These are phyloP conservation scores for Leccinum barrowsii DNA, from an alignment of 768 basidiomycete genomes.

Conservation along the genomic window DNA sequence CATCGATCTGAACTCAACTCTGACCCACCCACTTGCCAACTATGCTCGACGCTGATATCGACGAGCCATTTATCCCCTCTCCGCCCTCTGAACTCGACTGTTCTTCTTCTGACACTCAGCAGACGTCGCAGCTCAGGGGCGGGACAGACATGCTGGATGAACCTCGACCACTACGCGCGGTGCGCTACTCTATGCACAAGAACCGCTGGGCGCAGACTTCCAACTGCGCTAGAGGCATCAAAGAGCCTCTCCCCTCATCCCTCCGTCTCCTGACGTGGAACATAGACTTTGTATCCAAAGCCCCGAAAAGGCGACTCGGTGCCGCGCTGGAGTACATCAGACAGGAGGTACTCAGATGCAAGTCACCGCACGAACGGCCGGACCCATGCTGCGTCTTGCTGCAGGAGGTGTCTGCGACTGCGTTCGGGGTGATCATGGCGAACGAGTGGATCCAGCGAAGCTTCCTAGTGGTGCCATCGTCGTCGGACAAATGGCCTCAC, in stretches of 20 bases:
- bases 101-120: slow-evolving; percentile 29
- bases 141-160: slow-evolving; percentile 22
- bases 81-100: slow-evolving; percentile 25
- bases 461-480: slow-evolving; percentile 58
- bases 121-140: slow-evolving; percentile 15
- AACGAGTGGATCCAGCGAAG: slow-evolving; percentile 61
- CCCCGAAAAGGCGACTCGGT: slow-evolving; percentile 41
- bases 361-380: slow-evolving; percentile 40
- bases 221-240: slow-evolving; percentile 33
- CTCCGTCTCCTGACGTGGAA: slow-evolving; percentile 73
- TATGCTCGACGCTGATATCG: slow-evolving; percentile 29
- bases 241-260: slow-evolving; percentile 38
- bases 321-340: slow-evolving; percentile 54
- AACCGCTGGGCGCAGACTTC: slow-evolving; percentile 32
- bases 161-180: slow-evolving; percentile 29
- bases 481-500: slow-evolving; percentile 52
- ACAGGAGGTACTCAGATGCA: slow-evolving; percentile 46
- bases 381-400: slow-evolving; percentile 62
- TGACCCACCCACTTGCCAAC: slow-evolving; percentile 6
- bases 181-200: slow-evolving; percentile 32
- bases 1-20: slow-evolving; percentile 6
- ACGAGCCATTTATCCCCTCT: slow-evolving; percentile 30
- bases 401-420: slow-evolving; percentile 56
- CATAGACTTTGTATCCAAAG: slow-evolving; percentile 45
- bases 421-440: slow-evolving; percentile 47